A percentile compares a stretch with the other conserved stretches of the same genome.
Evolutionary conservation across 208 protist species (phyloP).

Genomic region (Acanthamoeba lenticulata): DNA sequence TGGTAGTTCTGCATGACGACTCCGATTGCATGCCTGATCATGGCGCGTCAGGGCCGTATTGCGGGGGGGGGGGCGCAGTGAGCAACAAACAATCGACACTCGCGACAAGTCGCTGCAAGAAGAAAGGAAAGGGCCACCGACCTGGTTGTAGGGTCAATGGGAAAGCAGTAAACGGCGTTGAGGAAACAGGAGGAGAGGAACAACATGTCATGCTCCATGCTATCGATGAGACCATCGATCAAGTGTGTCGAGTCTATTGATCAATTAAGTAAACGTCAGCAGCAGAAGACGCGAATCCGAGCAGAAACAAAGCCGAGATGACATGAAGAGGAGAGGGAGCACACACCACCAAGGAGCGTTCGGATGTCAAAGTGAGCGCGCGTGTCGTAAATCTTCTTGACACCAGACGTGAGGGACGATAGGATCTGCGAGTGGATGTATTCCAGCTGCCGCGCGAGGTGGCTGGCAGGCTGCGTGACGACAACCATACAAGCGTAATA

Average conservation of each 20-base stretch:
- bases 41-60: too few species aligned
- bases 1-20: constrained; percentile 11
- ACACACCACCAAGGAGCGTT: constrained; percentile 38
- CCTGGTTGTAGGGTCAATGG: neutral
- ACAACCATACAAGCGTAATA: neutral
- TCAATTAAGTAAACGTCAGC: too few species aligned
- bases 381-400: constrained; percentile 68
- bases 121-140: neutral
- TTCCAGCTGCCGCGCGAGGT: constrained; percentile 72
- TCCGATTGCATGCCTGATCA: neutral
- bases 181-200: constrained; percentile 46
- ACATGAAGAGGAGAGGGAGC: neutral
- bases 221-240: constrained; percentile 50
- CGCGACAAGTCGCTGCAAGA: neutral
- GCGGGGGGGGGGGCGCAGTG: too few species aligned
- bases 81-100: too few species aligned
- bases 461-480: neutral
- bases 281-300: neutral
- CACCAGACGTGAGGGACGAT: constrained; percentile 66
- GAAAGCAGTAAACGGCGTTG: constrained; percentile 42
- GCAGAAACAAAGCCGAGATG: too few species aligned
- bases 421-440: constrained; percentile 75
- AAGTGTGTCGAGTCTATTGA: constrained; percentile 30
- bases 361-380: constrained; percentile 63
- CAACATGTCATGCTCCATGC: constrained; percentile 33